These are phyloP conservation scores for Euphorbia peplus DNA, from an alignment of 345 rosid species.

Conservation along the genomic window DNA sequence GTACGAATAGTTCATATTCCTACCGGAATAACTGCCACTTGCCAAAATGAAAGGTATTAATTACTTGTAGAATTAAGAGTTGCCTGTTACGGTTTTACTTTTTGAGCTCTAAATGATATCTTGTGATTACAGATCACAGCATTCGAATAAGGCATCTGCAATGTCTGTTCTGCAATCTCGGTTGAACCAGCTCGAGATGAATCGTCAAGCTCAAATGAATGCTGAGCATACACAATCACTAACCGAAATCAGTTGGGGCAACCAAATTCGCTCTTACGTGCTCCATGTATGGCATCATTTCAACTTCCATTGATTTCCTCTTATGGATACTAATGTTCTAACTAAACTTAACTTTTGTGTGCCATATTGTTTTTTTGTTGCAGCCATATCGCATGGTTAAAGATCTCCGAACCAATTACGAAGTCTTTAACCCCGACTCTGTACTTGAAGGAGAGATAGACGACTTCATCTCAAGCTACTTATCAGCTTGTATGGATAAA, in stretches of 20 bases:
- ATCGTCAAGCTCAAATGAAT: constrained; percentile 85
- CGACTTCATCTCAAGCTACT: constrained; percentile 74
- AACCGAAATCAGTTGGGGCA: constrained; percentile 89
- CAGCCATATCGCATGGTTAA: constrained; percentile 96
- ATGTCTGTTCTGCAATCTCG: constrained; percentile 95
- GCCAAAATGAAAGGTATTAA: constrained; percentile 83
- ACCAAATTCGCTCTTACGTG: constrained; percentile 86
- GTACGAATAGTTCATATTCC: constrained; percentile 91
- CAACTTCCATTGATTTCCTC: constrained; percentile 8
- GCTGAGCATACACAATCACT: constrained; percentile 91
- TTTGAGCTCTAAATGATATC: neutral
- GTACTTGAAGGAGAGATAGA: constrained; percentile 89
- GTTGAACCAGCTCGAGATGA: constrained; percentile 84
- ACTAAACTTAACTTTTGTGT: neutral
- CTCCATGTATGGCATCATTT: constrained; percentile 59
- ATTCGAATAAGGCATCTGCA: constrained; percentile 89
- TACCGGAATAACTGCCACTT: constrained; percentile 82
- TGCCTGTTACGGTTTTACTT: neutral
- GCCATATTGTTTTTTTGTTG: constrained; percentile 7
- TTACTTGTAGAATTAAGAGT: constrained; percentile 1
- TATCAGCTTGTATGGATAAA: constrained; percentile 68
- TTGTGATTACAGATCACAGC: constrained; percentile 58
- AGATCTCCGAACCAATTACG: constrained; percentile 87
- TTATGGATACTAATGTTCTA: neutral
- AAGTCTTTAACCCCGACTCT: constrained; percentile 85